Base-by-base conservation (phyloP, 2,329 filamentous ascomycete genomes). In the Penicillium olsonii region DNA sequence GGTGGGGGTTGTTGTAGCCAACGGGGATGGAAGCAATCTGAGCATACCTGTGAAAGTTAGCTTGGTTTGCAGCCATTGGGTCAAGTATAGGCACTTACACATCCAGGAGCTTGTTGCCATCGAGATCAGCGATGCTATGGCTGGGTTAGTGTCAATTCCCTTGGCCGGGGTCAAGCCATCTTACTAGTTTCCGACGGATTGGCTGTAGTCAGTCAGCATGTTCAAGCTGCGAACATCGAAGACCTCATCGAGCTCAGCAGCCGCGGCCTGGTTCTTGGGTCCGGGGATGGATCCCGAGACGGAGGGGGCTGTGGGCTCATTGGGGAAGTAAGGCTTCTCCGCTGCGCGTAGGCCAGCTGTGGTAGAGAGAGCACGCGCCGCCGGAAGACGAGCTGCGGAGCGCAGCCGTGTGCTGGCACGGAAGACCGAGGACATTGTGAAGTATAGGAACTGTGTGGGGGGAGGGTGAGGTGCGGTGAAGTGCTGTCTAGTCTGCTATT, bases 1-100 rank as follows among this genome's bases (percentile, higher is more conserved):
- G 81, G 57, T 80, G 74, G 6, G 89, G 85, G 76, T 96, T 96
- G 80, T 92, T 95, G 82, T 96, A 96, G 53, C 91, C 91, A 38
- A 96, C 80, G 3, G 91, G 88, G 62, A 96, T 96, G 35, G 90
- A 95, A 55, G 91, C 91, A 66, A 96, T 96, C 74, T 96, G 91
- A 43, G 91, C 88, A 67, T 92, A 92, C 8, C 45, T 48, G 18
- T 10, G 20, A 17, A 24, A 19, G 33, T 48, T 41, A 48, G 45
- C 14, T 17, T n/a, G 6, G 17, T 2, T 43, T 0, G 9, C 42
- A 19, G 9, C 31, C 37, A 37, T 48, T 37, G 45, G 17, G n/a
- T 43, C 19, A 17, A 4, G 6, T 4, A 5, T 33, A 33, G 22
- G 27, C 4, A 67, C 72, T 62, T 70, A 78, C 67, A 79, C 77